Base-by-base conservation (phyloP, 2,329 filamentous ascomycete species). In the Hypoxylon sp. region DNA sequence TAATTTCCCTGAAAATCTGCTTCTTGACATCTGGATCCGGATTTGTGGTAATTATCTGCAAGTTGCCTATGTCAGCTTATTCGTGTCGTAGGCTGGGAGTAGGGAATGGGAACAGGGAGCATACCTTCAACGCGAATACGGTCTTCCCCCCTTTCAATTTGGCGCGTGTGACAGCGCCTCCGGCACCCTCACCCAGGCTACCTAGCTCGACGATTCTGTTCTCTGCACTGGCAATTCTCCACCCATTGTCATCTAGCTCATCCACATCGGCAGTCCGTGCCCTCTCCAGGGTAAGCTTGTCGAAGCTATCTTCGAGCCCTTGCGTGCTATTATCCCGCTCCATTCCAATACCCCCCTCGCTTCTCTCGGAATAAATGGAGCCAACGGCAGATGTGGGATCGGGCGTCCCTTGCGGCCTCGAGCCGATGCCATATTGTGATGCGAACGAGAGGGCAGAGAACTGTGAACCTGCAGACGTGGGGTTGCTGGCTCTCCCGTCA, bases 21-120 rank as follows among this genome's bases (percentile, higher is more conserved):
- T 97, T 97, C 84, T 97, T 98, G 65, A 98, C 93, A 75, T 97
- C 94, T 11, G 95, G 94, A 72, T 99, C 95, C 1, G 95, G 95
- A 76, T 98, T 97, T 32, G 95, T 97, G 2, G 95, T 99, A 76
- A 99, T 99, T 74, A 99, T 91, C 94, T 97, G 66, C 2, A n/a
- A 26, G 24, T 26, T 44, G 4, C 57, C 39, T 43, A 26, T 30
- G 59, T 69, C 64, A 72, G 68, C 51, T 34, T 68, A 57, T 68
- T 64, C 44, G 66, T 62, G 44, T 32, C 10, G 6, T 17, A 34
- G 4, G 1, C 2, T 1, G 24, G 22, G 30, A 52, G 26, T 19
- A 50, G 49, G 13, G 49, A 28, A 2, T 28, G 15, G n/a, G 19
- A 26, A 10, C 17, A 34, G 17, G 39, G 59, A 59, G 71, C 81